Evolutionary conservation across 306 rosid genomes (phyloP), one percentile per base, ranked within the genome.

Genomic region (Abrus precatorius): DNA sequence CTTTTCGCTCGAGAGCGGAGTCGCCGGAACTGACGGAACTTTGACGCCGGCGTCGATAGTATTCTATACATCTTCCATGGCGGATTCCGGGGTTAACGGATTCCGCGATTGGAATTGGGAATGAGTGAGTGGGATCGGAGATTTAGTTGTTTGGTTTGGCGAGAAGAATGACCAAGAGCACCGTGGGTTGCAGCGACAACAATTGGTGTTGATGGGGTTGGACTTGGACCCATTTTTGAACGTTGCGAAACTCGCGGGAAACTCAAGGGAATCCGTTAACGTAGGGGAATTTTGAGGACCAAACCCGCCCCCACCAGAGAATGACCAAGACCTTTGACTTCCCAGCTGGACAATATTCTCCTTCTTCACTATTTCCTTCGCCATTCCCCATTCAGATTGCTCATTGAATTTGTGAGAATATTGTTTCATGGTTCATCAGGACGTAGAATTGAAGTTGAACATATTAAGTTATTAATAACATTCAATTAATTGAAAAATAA

Each of bases 61-160:
- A 88, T 87, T 83, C 90, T 91, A 91, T 89, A 84, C 98, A 95
- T 95, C 91, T 92, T 92, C 98, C 97, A 92, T 95, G 82, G 93
- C 93, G 94, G 93, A 91, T 81, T 91, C 98, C 97, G 89, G 83
- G 80, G 74, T 48, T 60, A 57, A 77, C 93, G 96, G 94, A 88
- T 88, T 88, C 97, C 97, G 93, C 92, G 28, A 63, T 80, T 50
- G 78, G 49, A 36, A 36, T 36, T 36, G 69, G 38, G 50, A 7
- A 57, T 6, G 40, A 20, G 20, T 20, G 20, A 20, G 20, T 20
- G 40, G 2, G 40, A 4, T 36, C 3, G 40, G 40, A 36, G 40
- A 36, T 36, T 36, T 36, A 20, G 20, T 36, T 36, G 40, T 30
- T 14, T 8, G 5, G 3, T 1, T 13, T 1, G 57, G 3, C 28